A percentile compares a stretch with the other conserved stretches of the same genome.
Evolutionary conservation across 2,329 filamentous ascomycete species (phyloP).

Genomic region (Curvularia spicifera): DNA sequence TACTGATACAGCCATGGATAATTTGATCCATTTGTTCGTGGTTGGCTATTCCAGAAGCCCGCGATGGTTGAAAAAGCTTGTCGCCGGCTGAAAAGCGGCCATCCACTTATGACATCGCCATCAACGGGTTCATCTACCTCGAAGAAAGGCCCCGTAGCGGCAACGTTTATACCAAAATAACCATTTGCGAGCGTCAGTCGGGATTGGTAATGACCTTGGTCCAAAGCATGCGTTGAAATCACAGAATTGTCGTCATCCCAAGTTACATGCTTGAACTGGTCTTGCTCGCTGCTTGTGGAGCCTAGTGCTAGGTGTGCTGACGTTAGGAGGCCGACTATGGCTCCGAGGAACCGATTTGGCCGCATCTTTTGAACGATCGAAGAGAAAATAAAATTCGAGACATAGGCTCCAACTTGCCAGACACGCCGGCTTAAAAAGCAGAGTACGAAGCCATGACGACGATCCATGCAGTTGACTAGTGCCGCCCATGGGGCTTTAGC

Average conservation of each 20-base stretch:
- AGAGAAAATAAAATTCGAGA: slow-evolving; percentile 3
- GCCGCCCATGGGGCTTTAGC: slow-evolving; percentile 4
- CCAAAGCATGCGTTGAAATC: slow-evolving; percentile 60
- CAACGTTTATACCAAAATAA: slow-evolving; percentile 69
- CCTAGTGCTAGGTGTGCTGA: slow-evolving; percentile 10
- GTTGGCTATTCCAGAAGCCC: slow-evolving; percentile 70
- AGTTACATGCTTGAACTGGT: slow-evolving; percentile 53
- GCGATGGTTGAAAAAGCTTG: slow-evolving; percentile 72
- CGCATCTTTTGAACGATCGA: slow-evolving; percentile 12
- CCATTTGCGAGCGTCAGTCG: slow-evolving; percentile 63
- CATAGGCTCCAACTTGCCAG: neutral
- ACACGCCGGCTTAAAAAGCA: slow-evolving; percentile 14
- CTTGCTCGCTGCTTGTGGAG: slow-evolving; percentile 31
- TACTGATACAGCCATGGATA: slow-evolving; percentile 73
- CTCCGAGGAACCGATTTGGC: slow-evolving; percentile 7
- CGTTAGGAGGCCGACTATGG: slow-evolving; percentile 20
- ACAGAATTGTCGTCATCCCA: slow-evolving; percentile 67
- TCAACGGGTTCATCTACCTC: slow-evolving; percentile 60
- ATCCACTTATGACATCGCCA: slow-evolving; percentile 66
- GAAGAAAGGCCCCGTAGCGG: slow-evolving; percentile 67
- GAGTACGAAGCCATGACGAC: slow-evolving; percentile 18
- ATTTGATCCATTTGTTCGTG: slow-evolving; percentile 65
- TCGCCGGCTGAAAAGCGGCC: slow-evolving; percentile 69
- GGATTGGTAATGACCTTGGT: slow-evolving; percentile 66
- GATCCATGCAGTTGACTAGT: slow-evolving; percentile 6